These are phyloP conservation scores for Cercospora citrullina DNA, from an alignment of 2,329 filamentous ascomycete species.

Conservation along the genomic window DNA sequence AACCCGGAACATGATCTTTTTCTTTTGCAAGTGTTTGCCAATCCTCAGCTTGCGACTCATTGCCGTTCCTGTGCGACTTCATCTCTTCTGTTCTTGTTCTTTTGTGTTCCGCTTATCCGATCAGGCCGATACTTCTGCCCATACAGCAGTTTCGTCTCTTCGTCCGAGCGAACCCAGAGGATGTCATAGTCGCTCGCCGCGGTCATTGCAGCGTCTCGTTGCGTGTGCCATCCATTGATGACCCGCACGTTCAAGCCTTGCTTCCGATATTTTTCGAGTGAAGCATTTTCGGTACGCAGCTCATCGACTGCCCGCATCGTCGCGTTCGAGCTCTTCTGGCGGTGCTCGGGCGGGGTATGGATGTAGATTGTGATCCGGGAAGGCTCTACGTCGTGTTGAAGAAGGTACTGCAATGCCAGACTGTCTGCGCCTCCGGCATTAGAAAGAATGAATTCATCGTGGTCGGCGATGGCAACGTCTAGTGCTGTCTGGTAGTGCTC, in stretches of 20 bases:
- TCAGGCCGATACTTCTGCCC: slow-evolving; percentile 8
- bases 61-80: neutral
- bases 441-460: slow-evolving; percentile 10
- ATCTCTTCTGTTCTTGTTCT: slow-evolving; percentile 11
- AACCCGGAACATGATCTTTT: neutral
- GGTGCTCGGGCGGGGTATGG: neutral
- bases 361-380: slow-evolving; percentile 5
- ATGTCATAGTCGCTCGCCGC: slow-evolving; percentile 13
- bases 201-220: slow-evolving; percentile 10
- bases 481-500: neutral
- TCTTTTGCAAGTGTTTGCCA: neutral
- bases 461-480: neutral
- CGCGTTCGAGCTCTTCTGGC: neutral
- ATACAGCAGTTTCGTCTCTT: slow-evolving; percentile 12
- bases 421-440: slow-evolving; percentile 7
- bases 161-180: slow-evolving; percentile 9
- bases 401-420: slow-evolving; percentile 4
- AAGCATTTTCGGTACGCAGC: neutral
- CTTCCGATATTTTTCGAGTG: neutral
- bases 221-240: slow-evolving; percentile 7
- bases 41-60: neutral
- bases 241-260: slow-evolving; percentile 1
- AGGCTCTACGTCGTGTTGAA: neutral
- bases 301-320: neutral
- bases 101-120: slow-evolving; percentile 8